Base-by-base conservation (phyloP, 192 early-diverging fungal genomes). In the Backusella morwellensis region DNA sequence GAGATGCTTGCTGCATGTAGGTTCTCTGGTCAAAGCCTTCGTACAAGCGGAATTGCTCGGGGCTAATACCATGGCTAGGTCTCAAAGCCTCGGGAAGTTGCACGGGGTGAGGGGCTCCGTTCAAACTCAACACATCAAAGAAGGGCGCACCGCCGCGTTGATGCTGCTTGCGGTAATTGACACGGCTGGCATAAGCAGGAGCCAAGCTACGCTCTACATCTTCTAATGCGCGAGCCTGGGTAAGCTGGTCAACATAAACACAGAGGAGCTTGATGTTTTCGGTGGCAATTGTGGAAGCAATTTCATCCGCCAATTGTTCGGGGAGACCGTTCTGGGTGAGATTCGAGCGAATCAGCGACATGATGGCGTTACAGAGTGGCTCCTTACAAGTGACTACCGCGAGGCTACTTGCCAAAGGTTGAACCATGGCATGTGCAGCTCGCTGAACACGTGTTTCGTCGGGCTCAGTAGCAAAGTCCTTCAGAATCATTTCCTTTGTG, bases 241-340 rank as follows among this genome's bases (percentile, higher is more conserved):
- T 96, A n/a, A 96, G 91, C 78, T 96, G 95, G 77, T 99, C 96
- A 38, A 97, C 91, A 70, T 98, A 91, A 0, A 93, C 90, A 78
- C 97, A 98, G 15, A 93, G 95, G 35, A 97, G 84, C 42, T 98
- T 96, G 67, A 98, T 82, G 75, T 99, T 99, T 78, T 98, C 97
- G 12, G 90, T 86, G 9, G 97, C 95, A 50, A 97, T 88, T 47
- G 94, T 88, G 34, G 93, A 88, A 15, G 96, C 91, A 15, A 93
- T 90, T 78, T 95, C 91, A 75, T 99, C 95, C 0, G 95, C 88
- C 41, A 95, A 85, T 15, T 86, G 86, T 81, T 93, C 95, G 2
- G 89, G 89, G 73, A 92, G 87, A 6, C 95, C 93, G 69, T 92
- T 90, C 73, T 93, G 92, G 2, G 90, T 66, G 44, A 96, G 81